These are phyloP conservation scores for Eimeria tenella DNA, from an alignment of 169 alveolate genomes.

Conservation along the genomic window DNA sequence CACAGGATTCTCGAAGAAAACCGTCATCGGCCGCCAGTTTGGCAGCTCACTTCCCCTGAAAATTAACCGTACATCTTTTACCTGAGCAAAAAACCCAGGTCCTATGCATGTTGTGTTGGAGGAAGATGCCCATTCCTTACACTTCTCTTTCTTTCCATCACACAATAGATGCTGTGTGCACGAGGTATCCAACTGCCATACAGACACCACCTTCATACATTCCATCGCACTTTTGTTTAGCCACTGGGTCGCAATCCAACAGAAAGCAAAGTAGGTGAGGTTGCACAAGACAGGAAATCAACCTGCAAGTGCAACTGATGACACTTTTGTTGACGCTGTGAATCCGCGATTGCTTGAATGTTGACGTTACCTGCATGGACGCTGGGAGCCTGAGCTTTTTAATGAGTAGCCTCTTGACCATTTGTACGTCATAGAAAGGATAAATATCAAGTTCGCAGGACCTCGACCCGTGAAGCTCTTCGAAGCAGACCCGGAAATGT, in stretches of 20 bases:
- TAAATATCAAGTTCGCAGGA: conserved; percentile 82
- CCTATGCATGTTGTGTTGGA: too few relatives aligned
- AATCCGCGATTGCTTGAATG: neutral
- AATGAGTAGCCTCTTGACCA: conserved; percentile 90
- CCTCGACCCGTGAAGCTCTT: conserved; percentile 74
- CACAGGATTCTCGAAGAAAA: conserved; percentile 85
- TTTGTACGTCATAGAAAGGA: conserved; percentile 93
- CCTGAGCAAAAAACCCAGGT: conserved; percentile 53
- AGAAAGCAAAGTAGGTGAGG: too few relatives aligned
- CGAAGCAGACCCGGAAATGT: conserved; percentile 72
- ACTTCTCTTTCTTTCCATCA: too few relatives aligned
- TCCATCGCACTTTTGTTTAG: too few relatives aligned
- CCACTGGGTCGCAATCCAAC: too few relatives aligned
- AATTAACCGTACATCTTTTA: conserved; percentile 88
- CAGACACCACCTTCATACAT: too few relatives aligned
- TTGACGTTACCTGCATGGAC: conserved; percentile 83
- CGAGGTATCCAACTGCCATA: too few relatives aligned
- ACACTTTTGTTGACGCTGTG: neutral
- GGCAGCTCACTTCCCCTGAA: conserved; percentile 94
- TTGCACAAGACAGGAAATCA: too few relatives aligned
- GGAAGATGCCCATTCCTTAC: too few relatives aligned
- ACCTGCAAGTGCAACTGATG: too few relatives aligned
- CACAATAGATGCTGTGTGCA: too few relatives aligned
- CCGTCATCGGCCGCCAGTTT: conserved; percentile 91
- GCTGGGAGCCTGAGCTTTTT: conserved; percentile 89